A percentile compares a stretch with the other conserved stretches of the same genome.
Conservation (phyloP, 495 filamentous ascomycete species). For the Tuber microsphaerosporum region DNA sequence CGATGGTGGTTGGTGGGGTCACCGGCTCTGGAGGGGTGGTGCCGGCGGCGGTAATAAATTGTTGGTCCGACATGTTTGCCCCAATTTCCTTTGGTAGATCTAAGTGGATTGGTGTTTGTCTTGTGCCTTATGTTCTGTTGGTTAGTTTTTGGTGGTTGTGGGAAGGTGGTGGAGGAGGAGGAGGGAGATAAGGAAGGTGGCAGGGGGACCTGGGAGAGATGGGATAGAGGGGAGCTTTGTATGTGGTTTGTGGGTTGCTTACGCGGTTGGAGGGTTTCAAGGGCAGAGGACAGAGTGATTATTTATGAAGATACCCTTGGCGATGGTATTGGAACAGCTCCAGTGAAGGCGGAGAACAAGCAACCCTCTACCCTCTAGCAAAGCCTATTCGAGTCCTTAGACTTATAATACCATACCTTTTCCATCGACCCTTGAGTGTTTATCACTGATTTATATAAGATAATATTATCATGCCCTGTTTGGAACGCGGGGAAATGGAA, state of each 20-base stretch:
- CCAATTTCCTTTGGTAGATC: neutral
- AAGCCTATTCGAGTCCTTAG: neutral
- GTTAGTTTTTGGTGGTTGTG: neutral
- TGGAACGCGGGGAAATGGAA: too few species aligned
- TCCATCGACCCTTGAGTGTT: neutral
- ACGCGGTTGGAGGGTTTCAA: neutral
- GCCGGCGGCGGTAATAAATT: neutral
- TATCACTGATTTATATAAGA: neutral
- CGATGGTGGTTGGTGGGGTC: neutral
- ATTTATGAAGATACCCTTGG: neutral
- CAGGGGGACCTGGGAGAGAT: too few species aligned
- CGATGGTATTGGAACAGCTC: neutral
- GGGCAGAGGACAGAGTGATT: neutral
- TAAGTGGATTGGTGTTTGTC: neutral
- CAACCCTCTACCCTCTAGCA: neutral
- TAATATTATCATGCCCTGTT: too few species aligned
- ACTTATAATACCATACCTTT: neutral
- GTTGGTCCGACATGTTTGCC: neutral
- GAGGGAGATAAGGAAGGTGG: neutral
- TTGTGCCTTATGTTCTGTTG: neutral
- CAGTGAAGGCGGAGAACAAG: neutral
- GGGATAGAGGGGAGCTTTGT: neutral
- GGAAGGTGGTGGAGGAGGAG: neutral
- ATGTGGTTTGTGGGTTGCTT: neutral
- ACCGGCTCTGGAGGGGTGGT: neutral